These are phyloP conservation scores for Pyrenula aspistea DNA, from an alignment of 495 filamentous ascomycete species.

Conservation along the genomic window DNA sequence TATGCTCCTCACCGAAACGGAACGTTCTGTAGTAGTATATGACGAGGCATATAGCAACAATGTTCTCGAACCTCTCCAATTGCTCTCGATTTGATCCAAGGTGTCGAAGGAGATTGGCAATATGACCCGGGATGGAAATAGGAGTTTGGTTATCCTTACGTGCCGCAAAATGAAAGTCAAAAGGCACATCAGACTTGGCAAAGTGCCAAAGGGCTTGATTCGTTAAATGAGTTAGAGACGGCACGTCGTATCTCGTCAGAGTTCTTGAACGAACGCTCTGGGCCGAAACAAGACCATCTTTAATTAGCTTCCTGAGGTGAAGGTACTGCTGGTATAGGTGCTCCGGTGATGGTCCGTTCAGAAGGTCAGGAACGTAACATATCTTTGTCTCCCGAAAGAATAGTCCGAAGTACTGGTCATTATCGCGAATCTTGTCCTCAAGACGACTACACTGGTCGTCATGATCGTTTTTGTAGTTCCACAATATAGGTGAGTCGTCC, in stretches of 20 bases:
- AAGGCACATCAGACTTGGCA: not conserved
- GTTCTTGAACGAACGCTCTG: not conserved
- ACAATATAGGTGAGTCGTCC: not conserved
- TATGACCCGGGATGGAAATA: constrained; percentile 1
- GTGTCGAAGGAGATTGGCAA: constrained; percentile 3
- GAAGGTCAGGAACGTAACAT: constrained; percentile 1
- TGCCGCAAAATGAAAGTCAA: constrained; percentile 2
- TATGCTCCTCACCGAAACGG: too few species aligned
- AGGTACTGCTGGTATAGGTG: constrained; percentile 1
- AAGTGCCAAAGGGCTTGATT: not conserved
- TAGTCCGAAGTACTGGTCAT: not conserved
- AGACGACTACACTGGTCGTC: too few species aligned
- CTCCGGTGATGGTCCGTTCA: not conserved
- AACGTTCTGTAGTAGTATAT: not conserved
- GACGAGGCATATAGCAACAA: not conserved
- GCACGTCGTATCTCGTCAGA: not conserved
- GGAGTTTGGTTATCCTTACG: constrained; percentile 2
- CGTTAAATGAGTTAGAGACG: not conserved
- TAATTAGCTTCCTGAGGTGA: not conserved
- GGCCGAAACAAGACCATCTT: not conserved
- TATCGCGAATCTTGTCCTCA: not conserved
- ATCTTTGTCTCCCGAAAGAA: not conserved
- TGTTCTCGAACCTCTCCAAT: not conserved
- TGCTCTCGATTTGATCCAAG: not conserved
- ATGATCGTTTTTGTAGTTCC: not conserved